Base-by-base conservation (phyloP, 1,284 basidiomycete genomes). In the Kwoniella shivajii region DNA sequence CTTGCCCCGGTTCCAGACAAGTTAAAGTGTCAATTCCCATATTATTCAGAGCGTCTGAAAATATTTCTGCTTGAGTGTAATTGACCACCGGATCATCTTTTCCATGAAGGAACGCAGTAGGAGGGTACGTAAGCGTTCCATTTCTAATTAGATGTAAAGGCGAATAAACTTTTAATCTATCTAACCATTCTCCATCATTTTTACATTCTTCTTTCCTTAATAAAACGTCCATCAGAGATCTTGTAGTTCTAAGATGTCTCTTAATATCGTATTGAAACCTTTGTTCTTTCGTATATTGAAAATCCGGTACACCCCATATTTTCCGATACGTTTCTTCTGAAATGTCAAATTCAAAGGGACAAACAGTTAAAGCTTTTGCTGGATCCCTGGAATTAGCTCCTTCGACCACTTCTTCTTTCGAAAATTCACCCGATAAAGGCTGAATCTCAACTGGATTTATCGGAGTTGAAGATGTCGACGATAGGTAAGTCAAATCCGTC, bases 61-160 rank as follows among this genome's bases (percentile, higher is more conserved):
- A 56, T 38, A 46, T 27, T 26, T 49, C 26, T 6, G 47, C 39
- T n/a, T 59, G 50, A 0, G 26, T 24, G n/a, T 41, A n/a, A 10
- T 27, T 45, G 2, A 66, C 64, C 5, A 54, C 59, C 5, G 31
- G 18, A 43, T 66, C 64, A 1, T 31, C 54, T 29, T 27, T 20
- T 5, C 64, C 61, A 37, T 66, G 61, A 13, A 66, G 31, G 39
- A 66, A 57, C 22, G 33, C 61, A 9, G 64, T 66, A 1, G 64
- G 56, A 0, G 64, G 64, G 33, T 61, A 63, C n/a, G n/a, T n/a
- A n/a, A n/a, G n/a, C n/a, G n/a, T n/a, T n/a, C n/a, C n/a, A n/a
- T n/a, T n/a, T 13, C 29, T 31, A 3, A 66, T 27, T 14, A 59
- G 43, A 29, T 41, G 39, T 4, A 55, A 43, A 3, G 61, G 31